Evolutionary conservation across 371 early-diverging fungal species (phyloP).

Genomic region (Apophysomyces elegans): DNA sequence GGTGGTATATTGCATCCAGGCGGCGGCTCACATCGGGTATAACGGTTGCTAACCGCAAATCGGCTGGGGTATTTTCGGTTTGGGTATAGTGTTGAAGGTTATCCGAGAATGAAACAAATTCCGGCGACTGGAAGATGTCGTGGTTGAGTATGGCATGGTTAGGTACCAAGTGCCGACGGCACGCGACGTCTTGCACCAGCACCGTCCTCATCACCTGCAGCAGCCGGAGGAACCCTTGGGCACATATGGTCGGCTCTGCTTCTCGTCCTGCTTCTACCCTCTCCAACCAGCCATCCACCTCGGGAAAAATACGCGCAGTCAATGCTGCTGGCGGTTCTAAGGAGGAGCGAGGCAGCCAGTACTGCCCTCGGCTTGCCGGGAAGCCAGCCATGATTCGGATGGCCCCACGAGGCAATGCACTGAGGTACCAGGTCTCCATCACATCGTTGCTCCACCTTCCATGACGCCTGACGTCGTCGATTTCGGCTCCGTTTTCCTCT

Average conservation of each 20-base stretch:
- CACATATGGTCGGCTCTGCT: constrained; percentile 5
- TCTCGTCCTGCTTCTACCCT: too few relatives aligned
- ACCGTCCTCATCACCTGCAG: background rate
- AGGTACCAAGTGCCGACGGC: background rate
- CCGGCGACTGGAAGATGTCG: background rate
- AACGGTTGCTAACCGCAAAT: background rate
- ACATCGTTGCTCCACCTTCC: too few relatives aligned
- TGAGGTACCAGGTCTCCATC: too few relatives aligned
- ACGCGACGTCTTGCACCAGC: background rate
- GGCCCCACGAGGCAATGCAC: too few relatives aligned
- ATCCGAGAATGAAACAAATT: background rate
- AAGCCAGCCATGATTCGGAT: too few relatives aligned
- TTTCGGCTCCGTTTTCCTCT: constrained; percentile 3
- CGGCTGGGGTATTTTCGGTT: background rate
- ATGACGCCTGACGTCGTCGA: too few relatives aligned
- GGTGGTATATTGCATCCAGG: background rate
- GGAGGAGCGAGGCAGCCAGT: too few relatives aligned
- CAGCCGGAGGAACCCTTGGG: background rate
- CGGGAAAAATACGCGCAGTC: too few relatives aligned
- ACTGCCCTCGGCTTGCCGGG: too few relatives aligned
- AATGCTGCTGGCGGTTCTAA: too few relatives aligned
- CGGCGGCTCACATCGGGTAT: background rate
- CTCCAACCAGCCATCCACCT: too few relatives aligned
- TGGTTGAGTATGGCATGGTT: constrained; percentile 2
- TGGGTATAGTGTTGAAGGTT: background rate